phyloP scores from a whole-genome alignment of 73 alveolate genomes.

The Urostyla sp. region DNA sequence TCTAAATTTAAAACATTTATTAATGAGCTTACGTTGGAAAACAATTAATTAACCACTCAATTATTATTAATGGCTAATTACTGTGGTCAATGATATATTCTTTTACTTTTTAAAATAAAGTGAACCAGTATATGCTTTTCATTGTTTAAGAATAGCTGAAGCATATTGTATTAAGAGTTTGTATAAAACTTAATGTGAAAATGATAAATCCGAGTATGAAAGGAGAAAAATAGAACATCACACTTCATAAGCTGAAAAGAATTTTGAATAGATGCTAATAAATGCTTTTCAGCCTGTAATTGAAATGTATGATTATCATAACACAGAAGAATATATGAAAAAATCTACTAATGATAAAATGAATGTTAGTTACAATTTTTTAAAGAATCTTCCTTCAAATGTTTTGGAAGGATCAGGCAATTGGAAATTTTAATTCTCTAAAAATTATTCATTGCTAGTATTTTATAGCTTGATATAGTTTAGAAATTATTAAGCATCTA shows the following conservation, averaged over 20 bases:
- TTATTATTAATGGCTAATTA: slow-evolving; percentile 61
- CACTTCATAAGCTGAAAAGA: neutral
- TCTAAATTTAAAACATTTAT: slow-evolving; percentile 38
- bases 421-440: slow-evolving; percentile 49
- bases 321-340: slow-evolving; percentile 17
- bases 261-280: neutral
- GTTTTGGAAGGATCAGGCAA: slow-evolving; percentile 17
- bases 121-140: slow-evolving; percentile 75
- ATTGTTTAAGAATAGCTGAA: slow-evolving; percentile 59
- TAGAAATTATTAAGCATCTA: slow-evolving; percentile 66
- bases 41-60: slow-evolving; percentile 62
- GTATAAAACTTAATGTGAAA: slow-evolving; percentile 1
- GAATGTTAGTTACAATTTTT: slow-evolving; percentile 31
- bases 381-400: neutral
- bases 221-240: slow-evolving; percentile 6
- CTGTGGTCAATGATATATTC: slow-evolving; percentile 71
- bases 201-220: slow-evolving; percentile 1
- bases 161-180: slow-evolving; percentile 35
- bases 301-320: slow-evolving; percentile 52
- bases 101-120: slow-evolving; percentile 63
- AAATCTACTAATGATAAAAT: slow-evolving; percentile 47
- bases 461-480: slow-evolving; percentile 68
- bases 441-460: slow-evolving; percentile 64
- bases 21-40: slow-evolving; percentile 59
- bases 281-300: slow-evolving; percentile 28